Conservation (phyloP, 768 basidiomycete species). For the Suillus hirtellus region DNA sequence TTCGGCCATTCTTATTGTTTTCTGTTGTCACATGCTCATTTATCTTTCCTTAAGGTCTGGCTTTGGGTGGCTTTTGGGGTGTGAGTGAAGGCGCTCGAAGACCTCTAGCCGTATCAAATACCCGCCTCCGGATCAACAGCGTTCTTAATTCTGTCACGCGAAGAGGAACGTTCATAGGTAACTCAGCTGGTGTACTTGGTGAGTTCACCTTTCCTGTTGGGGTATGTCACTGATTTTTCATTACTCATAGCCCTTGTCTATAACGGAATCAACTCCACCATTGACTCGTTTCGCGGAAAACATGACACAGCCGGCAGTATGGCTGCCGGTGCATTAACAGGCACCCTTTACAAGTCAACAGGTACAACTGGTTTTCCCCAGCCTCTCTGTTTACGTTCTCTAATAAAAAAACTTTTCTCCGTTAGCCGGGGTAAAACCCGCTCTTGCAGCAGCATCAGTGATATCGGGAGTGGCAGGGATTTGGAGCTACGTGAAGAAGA, state of each 20-base stretch:
- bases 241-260: conserved; percentile 80
- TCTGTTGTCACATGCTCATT: conserved; percentile 76
- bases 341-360: conserved; percentile 90
- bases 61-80: conserved; percentile 94
- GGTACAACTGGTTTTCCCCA: conserved; percentile 56
- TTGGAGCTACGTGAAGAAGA: conserved; percentile 95
- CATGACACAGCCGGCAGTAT: conserved; percentile 93
- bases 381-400: conserved; percentile 35
- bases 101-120: conserved; percentile 83
- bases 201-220: conserved; percentile 43
- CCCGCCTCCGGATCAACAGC: conserved; percentile 92
- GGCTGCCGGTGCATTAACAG: conserved; percentile 88
- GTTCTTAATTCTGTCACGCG: conserved; percentile 95
- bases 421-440: conserved; percentile 89
- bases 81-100: conserved; percentile 89
- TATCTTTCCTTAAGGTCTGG: conserved; percentile 75
- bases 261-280: conserved; percentile 93
- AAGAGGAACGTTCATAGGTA: conserved; percentile 96
- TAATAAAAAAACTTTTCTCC: conserved; percentile 33
- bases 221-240: conserved; percentile 39
- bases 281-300: conserved; percentile 85
- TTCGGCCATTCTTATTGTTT: conserved; percentile 78
- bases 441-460: conserved; percentile 83
- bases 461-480: conserved; percentile 88
- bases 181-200: conserved; percentile 98